Evolutionary conservation across 2,329 filamentous ascomycete genomes (phyloP), one percentile per base, ranked within the genome.

Genomic region (Colletotrichum simmondsii): DNA sequence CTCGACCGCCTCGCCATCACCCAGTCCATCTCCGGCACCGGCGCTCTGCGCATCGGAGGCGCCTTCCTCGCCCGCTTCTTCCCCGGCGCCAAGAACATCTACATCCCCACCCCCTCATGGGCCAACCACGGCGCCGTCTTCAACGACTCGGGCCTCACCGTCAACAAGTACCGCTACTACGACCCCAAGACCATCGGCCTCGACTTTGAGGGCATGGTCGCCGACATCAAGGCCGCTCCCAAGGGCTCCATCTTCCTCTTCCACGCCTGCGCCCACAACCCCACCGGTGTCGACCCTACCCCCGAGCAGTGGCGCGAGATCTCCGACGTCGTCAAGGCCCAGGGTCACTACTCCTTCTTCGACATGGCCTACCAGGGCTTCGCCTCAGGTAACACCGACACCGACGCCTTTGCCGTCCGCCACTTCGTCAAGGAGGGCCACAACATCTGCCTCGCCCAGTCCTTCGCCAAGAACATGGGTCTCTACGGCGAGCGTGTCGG

Each of bases 311-410:
- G 96, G 96, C 91, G 91, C 85, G 88, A 96, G 87, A 97, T 99
- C 83, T 94, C 94, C 84, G 87, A 93, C 74, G 93, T 93, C 74
- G 92, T 98, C 84, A 97, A 97, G 90, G 90, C 91, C 82, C 92
- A 93, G 83, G 92, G 89, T 63, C 96, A 98, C 90, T 97, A 93
- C 83, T 92, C 95, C 79, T 98, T 99, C 91, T 99, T 98, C 87
- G 96, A 98, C 85, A 98, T 98, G 95, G 96, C 96, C 76, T 99
- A 99, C 90, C 96, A 99, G 87, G 96, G 96, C 79, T 98, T 99
- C 81, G 96, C 96, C 78, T 97, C 93, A 76, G 96, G 96, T 78
- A 91, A 97, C 86, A 97, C 94, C 76, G 91, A 97, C 88, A 92
- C 92, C 85, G 96, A 99, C 83, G 97, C 97, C 76, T 98, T 96